Evolutionary conservation across 2,329 filamentous ascomycete species (phyloP), one percentile per base, ranked within the genome.

Genomic region (Venturia nashicola): DNA sequence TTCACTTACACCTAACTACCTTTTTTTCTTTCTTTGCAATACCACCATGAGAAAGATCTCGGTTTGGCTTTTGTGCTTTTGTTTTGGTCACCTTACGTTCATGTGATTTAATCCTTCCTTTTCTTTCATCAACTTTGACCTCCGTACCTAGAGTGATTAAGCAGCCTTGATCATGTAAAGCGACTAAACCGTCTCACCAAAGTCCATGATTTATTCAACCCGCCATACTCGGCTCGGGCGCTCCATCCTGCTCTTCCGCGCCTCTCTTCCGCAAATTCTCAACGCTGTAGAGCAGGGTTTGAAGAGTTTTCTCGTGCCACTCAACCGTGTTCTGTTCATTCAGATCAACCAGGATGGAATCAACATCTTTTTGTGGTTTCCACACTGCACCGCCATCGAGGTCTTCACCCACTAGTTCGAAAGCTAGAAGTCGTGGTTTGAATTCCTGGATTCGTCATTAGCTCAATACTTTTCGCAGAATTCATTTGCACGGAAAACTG

Each of bases 211-310:
- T 27, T 20, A 9, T n/a, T 57, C 32, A 57, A 36, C 34, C 51
- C 8, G 27, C 27, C 51, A 57, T 36, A 36, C 32, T 36, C 18
- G 12, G 14, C 51, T 57, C 51, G 7, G 14, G 27, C 18, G 14
- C 51, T 2, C 32, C 51, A 36, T 57, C 32, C 0, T 36, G 51
- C 32, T 36, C 51, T 36, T 57, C 51, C 5, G 16, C 36, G 11
- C 44, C 59, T 40, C 78, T 74, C 70, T 82, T 83, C 64, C 80
- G 75, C 59, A 82, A 72, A 64, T 79, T 79, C 66, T 77, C 77
- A 54, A 80, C 71, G 36, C 73, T 74, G 69, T 81, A 81, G 32
- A 82, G 71, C 27, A 80, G 70, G 61, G 74, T 74, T 66, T 76
- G 76, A 43, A 80, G 64, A 64, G 71, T 69, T 68, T 76, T 77